A percentile compares a stretch with the other conserved stretches of the same genome.
These are phyloP conservation scores for Russula sp. DNA, from an alignment of 768 basidiomycete species.

Conservation along the genomic window DNA sequence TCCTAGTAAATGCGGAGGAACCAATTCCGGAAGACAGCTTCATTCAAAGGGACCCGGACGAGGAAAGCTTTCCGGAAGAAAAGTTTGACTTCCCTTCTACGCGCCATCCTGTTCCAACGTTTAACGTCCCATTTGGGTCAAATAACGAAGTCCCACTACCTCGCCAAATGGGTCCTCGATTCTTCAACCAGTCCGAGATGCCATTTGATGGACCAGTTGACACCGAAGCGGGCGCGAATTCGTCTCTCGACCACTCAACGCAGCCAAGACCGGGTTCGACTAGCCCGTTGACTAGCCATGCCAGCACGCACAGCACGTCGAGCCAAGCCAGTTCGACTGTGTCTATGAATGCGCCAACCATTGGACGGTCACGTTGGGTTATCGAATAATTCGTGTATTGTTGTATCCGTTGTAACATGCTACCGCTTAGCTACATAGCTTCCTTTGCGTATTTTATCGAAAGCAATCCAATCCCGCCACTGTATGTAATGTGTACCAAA, in stretches of 20 bases:
- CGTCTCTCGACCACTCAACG: not conserved
- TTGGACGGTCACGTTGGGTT: conserved; percentile 47
- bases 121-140: conserved; percentile 41
- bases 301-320: conserved; percentile 43
- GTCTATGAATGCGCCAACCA: conserved; percentile 29
- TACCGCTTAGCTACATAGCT: not conserved
- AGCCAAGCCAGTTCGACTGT: conserved; percentile 38
- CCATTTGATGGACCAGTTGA: conserved; percentile 20
- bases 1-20: conserved; percentile 55
- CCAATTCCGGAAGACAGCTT: conserved; percentile 47
- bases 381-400: conserved; percentile 45
- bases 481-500: not conserved
- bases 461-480: not conserved
- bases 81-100: conserved; percentile 64
- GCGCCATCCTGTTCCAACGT: conserved; percentile 54
- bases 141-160: conserved; percentile 40
- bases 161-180: conserved; percentile 48
- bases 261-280: not conserved
- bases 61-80: conserved; percentile 38
- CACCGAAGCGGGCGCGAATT: conserved; percentile 2
- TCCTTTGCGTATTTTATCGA: not conserved
- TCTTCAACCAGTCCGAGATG: conserved; percentile 43
- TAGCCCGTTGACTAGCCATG: conserved; percentile 36
- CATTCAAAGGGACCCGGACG: conserved; percentile 33
- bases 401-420: not conserved